phyloP scores from a whole-genome alignment of 441 rosid species.

The Manihot esculenta region DNA sequence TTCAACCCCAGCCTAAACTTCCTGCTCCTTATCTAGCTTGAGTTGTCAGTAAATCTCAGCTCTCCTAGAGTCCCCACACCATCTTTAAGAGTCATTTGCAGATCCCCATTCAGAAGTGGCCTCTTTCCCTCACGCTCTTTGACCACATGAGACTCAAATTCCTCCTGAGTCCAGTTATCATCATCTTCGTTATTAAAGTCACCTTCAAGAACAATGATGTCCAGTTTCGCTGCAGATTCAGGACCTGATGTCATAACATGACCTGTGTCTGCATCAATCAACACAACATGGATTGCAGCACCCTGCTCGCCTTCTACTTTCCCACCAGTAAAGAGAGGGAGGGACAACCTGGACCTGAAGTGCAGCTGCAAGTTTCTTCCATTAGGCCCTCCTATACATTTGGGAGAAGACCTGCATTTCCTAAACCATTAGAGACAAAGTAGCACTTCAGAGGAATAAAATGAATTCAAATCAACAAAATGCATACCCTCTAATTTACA shows the following conservation, averaged over 20 bases:
- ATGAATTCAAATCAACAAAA: background rate
- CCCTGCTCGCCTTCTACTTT: conserved; percentile 93
- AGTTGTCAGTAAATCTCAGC: conserved; percentile 79
- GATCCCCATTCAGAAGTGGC: conserved; percentile 76
- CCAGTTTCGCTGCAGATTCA: conserved; percentile 65
- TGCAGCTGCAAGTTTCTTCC: conserved; percentile 78
- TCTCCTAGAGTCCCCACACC: conserved; percentile 91
- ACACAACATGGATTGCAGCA: conserved; percentile 64
- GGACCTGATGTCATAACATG: conserved; percentile 66
- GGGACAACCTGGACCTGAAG: conserved; percentile 71
- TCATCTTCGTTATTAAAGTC: conserved; percentile 73
- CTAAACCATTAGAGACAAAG: conserved; percentile 22
- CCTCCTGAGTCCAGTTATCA: conserved; percentile 74
- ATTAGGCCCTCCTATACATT: conserved; percentile 62
- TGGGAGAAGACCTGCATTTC: conserved; percentile 67
- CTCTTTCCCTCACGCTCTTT: conserved; percentile 91
- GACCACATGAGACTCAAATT: conserved; percentile 72
- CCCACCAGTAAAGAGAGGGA: conserved; percentile 86
- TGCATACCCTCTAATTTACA: background rate
- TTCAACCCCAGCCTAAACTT: conserved; percentile 82
- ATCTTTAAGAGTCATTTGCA: conserved; percentile 75
- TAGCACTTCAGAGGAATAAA: background rate
- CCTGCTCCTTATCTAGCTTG: too few relatives aligned
- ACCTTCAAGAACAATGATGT: too few relatives aligned
- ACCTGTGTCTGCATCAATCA: conserved; percentile 56